Conservation (phyloP, 1,139 yeast genomes). For the Yamadazyma diddensiae region DNA sequence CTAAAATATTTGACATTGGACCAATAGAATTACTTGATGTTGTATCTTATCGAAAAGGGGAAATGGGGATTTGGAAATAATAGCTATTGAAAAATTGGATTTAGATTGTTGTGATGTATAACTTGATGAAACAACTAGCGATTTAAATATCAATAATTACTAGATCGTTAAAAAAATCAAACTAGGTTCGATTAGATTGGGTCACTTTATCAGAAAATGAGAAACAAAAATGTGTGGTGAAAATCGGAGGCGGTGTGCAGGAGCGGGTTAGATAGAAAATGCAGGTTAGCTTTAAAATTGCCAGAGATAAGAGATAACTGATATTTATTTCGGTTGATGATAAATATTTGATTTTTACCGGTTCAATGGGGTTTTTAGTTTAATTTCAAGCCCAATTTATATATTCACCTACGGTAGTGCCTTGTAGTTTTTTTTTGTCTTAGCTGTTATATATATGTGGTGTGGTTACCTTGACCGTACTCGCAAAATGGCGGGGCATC, state of each 20-base stretch:
- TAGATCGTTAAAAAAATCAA: not conserved
- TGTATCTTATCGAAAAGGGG: no score
- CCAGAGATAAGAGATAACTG: constrained; percentile 1
- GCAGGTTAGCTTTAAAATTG: constrained; percentile 1
- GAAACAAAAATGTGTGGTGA: constrained; percentile 6
- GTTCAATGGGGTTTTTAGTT: no score
- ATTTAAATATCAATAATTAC: no score
- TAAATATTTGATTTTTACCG: no score
- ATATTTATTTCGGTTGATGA: no score
- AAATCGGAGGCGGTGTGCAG: constrained; percentile 2
- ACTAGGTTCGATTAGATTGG: constrained; percentile 4
- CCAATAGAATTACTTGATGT: no score
- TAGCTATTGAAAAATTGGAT: not conserved
- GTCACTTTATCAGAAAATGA: constrained; percentile 7
- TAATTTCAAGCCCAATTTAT: no score
- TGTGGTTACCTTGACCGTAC: not conserved
- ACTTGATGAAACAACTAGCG: no score
- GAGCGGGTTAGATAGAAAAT: not conserved
- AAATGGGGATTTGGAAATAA: not conserved
- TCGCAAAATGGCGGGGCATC: not conserved
- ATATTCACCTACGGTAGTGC: no score
- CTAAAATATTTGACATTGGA: constrained; percentile 8
- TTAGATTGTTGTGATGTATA: no score
- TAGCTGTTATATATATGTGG: no score
- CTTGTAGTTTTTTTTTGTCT: no score